Evolutionary conservation across 768 basidiomycete genomes (phyloP).

Genomic region (Pisolithus orientalis): DNA sequence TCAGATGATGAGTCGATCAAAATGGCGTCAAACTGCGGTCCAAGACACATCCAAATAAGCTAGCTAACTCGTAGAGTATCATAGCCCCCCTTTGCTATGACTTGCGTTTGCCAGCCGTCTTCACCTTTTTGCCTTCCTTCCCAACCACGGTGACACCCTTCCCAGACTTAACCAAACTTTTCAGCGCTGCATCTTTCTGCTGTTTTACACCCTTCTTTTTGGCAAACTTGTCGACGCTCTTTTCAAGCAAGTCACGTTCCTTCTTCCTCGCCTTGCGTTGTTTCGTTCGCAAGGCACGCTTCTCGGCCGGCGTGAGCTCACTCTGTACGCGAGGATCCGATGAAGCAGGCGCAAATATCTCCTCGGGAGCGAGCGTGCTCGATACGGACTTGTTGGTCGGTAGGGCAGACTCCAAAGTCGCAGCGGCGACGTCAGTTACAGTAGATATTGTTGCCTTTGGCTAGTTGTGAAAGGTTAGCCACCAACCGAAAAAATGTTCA

Average conservation of each 20-base stretch:
- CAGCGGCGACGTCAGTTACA: slow-evolving; percentile 72
- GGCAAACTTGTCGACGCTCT: slow-evolving; percentile 58
- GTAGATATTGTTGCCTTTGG: slow-evolving; percentile 86
- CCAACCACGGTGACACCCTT: slow-evolving; percentile 87
- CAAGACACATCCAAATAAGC: background rate
- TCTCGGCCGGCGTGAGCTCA: slow-evolving; percentile 83
- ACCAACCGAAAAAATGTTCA: background rate
- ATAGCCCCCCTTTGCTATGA: background rate
- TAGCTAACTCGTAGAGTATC: too few relatives aligned
- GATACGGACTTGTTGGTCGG: slow-evolving; percentile 73
- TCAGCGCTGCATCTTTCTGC: slow-evolving; percentile 80
- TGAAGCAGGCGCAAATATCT: slow-evolving; percentile 64
- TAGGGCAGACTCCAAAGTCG: slow-evolving; percentile 84
- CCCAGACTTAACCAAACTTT: slow-evolving; percentile 76
- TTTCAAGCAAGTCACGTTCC: slow-evolving; percentile 57
- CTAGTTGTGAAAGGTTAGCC: slow-evolving; percentile 32
- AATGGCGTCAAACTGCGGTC: too few relatives aligned
- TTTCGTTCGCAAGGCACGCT: slow-evolving; percentile 61
- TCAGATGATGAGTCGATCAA: background rate
- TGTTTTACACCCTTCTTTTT: slow-evolving; percentile 55
- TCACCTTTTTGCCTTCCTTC: slow-evolving; percentile 45
- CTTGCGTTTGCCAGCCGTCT: slow-evolving; percentile 20
- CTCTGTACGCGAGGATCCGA: slow-evolving; percentile 56
- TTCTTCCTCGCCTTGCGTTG: slow-evolving; percentile 67
- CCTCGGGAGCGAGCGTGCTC: slow-evolving; percentile 89